Evolutionary conservation across 2,329 filamentous ascomycete species (phyloP).

Genomic region (Fusarium longipes): DNA sequence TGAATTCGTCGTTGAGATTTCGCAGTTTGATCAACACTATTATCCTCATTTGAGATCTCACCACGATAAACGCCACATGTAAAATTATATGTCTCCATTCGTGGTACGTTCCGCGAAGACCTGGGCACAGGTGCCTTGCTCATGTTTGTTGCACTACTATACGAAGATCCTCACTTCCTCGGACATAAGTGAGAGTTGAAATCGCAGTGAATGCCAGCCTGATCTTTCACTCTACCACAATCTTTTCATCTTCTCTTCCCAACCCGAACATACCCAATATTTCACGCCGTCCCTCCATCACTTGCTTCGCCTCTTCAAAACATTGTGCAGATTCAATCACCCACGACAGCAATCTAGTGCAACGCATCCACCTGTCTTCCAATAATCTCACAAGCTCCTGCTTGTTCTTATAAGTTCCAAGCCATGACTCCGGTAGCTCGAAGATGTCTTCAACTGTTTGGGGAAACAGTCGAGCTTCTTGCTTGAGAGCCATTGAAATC

Average conservation of each 20-base stretch:
- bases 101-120: too few relatives aligned
- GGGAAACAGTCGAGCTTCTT: neutral
- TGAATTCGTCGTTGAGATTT: neutral
- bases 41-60: too few relatives aligned
- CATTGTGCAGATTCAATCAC: neutral
- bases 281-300: neutral
- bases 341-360: neutral
- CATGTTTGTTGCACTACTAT: too few relatives aligned
- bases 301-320: neutral
- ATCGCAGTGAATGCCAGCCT: neutral
- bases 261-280: constrained; percentile 10
- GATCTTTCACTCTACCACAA: constrained; percentile 6
- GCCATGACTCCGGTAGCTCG: constrained; percentile 8
- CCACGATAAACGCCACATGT: too few relatives aligned
- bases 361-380: neutral
- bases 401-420: neutral
- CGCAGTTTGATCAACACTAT: neutral
- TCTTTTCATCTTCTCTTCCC: constrained; percentile 10
- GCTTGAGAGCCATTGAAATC: neutral
- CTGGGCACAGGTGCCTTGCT: too few relatives aligned
- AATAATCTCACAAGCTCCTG: neutral
- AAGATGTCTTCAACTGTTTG: neutral
- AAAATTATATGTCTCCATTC: too few relatives aligned
- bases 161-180: too few relatives aligned
- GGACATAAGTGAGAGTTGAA: neutral